A percentile compares a stretch with the other conserved stretches of the same genome.
phyloP scores from a whole-genome alignment of 2,329 filamentous ascomycete species.

The Pestalotiopsis sp. region DNA sequence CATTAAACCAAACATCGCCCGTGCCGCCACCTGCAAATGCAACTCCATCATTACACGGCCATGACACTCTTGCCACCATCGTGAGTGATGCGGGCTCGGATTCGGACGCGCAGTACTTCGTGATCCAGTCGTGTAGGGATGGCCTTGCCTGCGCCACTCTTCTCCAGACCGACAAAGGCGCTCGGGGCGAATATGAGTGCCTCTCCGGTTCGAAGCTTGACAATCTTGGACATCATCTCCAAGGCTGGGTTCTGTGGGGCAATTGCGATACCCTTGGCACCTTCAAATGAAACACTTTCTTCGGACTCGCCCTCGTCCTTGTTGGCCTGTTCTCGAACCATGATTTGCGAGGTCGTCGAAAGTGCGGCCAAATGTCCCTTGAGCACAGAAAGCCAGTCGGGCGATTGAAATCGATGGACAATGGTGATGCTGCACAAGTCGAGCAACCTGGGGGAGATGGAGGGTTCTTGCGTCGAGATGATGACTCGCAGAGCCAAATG shows the following conservation, averaged over 20 bases:
- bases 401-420: conserved; percentile 72
- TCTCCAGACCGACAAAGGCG: conserved; percentile 38
- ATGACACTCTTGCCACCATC: conserved; percentile 50
- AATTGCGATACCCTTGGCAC: conserved; percentile 1
- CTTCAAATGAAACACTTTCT: not conserved
- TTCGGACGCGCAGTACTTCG: conserved; percentile 29
- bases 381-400: conserved; percentile 58
- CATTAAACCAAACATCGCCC: too few species aligned
- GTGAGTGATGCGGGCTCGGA: conserved; percentile 43
- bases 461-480: conserved; percentile 79
- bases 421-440: conserved; percentile 74
- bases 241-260: conserved; percentile 20
- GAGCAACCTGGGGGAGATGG: conserved; percentile 67
- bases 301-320: not conserved
- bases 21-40: not conserved
- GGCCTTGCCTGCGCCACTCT: conserved; percentile 3
- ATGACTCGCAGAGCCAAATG: conserved; percentile 69
- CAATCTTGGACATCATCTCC: conserved; percentile 44
- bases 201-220: conserved; percentile 45
- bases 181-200: conserved; percentile 50
- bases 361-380: conserved; percentile 45
- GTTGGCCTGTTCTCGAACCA: not conserved
- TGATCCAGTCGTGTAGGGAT: conserved; percentile 35
- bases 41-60: conserved; percentile 28
- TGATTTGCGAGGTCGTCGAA: not conserved